Conservation (phyloP, 192 early-diverging fungal genomes). For the Paraglomus occultum region DNA sequence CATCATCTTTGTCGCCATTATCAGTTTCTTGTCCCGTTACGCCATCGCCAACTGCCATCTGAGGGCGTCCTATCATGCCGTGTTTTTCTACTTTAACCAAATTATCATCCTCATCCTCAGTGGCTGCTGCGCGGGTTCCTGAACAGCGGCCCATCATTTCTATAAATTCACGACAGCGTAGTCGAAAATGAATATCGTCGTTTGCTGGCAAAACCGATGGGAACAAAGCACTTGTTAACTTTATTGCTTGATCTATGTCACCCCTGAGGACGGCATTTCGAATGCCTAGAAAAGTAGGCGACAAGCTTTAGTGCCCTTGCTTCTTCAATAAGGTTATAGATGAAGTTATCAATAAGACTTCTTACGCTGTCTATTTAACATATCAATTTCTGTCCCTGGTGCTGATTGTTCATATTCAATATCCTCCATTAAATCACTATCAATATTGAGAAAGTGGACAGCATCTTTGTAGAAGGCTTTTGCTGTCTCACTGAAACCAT, state of each 20-base stretch:
- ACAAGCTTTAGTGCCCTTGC: neutral
- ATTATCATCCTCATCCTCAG: constrained; percentile 37
- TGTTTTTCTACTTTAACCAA: constrained; percentile 38
- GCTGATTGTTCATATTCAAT: constrained; percentile 23
- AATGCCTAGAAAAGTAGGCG: constrained; percentile 45
- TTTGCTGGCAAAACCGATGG: constrained; percentile 64
- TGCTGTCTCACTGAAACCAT: constrained; percentile 78
- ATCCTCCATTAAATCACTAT: constrained; percentile 8
- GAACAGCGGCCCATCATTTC: constrained; percentile 63
- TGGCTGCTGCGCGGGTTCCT: neutral
- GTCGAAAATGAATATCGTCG: constrained; percentile 67
- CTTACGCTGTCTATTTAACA: constrained; percentile 27
- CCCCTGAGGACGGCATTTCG: constrained; percentile 60
- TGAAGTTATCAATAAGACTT: neutral
- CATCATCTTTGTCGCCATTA: constrained; percentile 13
- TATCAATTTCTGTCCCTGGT: constrained; percentile 14
- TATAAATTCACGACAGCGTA: constrained; percentile 84
- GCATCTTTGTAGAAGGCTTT: constrained; percentile 55
- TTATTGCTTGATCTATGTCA: constrained; percentile 72
- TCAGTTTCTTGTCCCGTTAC: constrained; percentile 20
- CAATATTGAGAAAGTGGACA: neutral
- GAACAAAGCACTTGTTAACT: constrained; percentile 62
- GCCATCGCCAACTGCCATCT: constrained; percentile 12
- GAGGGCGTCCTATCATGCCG: constrained; percentile 28
- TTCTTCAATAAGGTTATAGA: neutral